These are phyloP conservation scores for Nannizzia gypsea DNA, from an alignment of 2,329 filamentous ascomycete genomes.

Conservation along the genomic window DNA sequence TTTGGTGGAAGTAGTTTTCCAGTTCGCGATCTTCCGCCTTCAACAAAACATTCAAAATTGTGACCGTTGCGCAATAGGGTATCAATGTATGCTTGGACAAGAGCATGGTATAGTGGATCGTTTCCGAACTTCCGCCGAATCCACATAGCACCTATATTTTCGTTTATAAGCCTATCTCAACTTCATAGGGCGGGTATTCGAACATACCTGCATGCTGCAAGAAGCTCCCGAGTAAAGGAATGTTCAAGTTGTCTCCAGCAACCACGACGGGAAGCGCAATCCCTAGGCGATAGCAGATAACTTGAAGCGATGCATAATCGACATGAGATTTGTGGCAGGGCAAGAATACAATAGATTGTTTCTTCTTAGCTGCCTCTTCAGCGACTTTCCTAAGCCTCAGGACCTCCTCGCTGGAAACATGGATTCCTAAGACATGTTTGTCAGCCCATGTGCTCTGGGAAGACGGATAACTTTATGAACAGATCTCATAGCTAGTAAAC, in stretches of 20 bases:
- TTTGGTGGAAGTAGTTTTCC: conserved; percentile 90
- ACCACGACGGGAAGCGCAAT: conserved; percentile 83
- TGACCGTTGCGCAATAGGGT: conserved; percentile 79
- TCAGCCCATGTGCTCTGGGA: not conserved
- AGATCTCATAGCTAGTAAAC: not conserved
- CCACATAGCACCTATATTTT: conserved; percentile 64
- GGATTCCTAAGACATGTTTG: conserved; percentile 47
- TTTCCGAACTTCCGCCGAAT: conserved; percentile 87
- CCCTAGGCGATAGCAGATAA: conserved; percentile 90
- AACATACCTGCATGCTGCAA: conserved; percentile 69
- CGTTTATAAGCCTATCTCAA: not conserved
- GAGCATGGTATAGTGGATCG: conserved; percentile 74
- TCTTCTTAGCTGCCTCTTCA: conserved; percentile 67
- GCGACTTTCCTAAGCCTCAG: conserved; percentile 70
- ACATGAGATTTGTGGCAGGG: conserved; percentile 92
- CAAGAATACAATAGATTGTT: conserved; percentile 90
- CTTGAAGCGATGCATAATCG: conserved; percentile 86
- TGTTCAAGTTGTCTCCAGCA: conserved; percentile 90
- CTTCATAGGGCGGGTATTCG: not conserved
- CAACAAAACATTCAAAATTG: conserved; percentile 96
- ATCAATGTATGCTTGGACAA: conserved; percentile 96
- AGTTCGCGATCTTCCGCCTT: conserved; percentile 83
- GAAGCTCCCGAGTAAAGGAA: conserved; percentile 79
- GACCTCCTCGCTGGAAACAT: conserved; percentile 91
- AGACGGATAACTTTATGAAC: no score